Percentiles rank a stretch among this genome's conserved stretches.
Conservation (phyloP, 2,329 filamentous ascomycete species). For the Alternaria burnsii region DNA sequence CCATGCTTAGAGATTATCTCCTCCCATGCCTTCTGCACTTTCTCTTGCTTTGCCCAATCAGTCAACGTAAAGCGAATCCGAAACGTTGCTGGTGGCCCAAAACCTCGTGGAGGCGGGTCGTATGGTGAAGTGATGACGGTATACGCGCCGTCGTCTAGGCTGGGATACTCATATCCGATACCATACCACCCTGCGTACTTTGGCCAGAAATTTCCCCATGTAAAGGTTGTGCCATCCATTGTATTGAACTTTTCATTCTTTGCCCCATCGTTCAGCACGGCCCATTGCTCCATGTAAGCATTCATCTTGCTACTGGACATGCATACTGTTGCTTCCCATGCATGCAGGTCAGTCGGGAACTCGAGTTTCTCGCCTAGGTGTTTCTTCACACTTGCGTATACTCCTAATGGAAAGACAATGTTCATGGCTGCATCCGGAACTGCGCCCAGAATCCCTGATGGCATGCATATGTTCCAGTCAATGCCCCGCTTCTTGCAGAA, state of each 20-base stretch:
- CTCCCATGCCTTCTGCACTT: conserved; percentile 57
- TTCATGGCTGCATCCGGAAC: conserved; percentile 63
- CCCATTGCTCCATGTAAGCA: conserved; percentile 62
- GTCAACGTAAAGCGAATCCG: conserved; percentile 54
- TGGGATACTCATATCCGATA: conserved; percentile 48
- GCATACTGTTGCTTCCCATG: conserved; percentile 57
- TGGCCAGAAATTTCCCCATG: conserved; percentile 60
- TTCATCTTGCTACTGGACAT: conserved; percentile 59
- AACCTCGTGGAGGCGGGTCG: conserved; percentile 48
- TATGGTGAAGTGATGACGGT: conserved; percentile 30
- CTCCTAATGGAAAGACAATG: conserved; percentile 56
- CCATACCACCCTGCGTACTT: conserved; percentile 58
- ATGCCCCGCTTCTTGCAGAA: conserved; percentile 53
- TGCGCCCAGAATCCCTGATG: conserved; percentile 59
- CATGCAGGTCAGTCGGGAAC: conserved; percentile 55
- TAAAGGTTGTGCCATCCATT: conserved; percentile 56
- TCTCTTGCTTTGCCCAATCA: conserved; percentile 57
- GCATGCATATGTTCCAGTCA: conserved; percentile 59
- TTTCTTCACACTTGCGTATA: conserved; percentile 60
- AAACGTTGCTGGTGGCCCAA: conserved; percentile 53
- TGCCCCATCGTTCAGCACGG: conserved; percentile 53
- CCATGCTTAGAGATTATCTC: conserved; percentile 55
- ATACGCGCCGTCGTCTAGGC: conserved; percentile 19
- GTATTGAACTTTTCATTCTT: conserved; percentile 61
- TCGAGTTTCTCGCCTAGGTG: conserved; percentile 53